Conservation (phyloP, 106 monocot species). For the Vanilla planifolia region DNA sequence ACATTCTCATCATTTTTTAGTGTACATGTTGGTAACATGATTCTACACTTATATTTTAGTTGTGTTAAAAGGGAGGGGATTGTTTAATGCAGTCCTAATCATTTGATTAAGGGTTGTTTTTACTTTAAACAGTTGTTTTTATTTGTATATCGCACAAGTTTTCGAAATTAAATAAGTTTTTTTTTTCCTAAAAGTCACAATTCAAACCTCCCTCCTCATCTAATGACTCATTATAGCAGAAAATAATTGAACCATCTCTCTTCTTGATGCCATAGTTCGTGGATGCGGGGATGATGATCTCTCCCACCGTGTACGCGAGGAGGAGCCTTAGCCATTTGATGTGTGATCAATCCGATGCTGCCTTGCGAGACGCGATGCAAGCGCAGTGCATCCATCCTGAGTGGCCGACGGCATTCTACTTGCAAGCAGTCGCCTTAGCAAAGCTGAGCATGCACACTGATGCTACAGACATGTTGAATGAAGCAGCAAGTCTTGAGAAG, state of each 20-base stretch:
- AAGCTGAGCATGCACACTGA: conserved; percentile 23
- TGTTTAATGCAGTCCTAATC: no score
- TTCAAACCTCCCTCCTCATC: no score
- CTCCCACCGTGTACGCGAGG: conserved; percentile 20
- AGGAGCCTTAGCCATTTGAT: conserved; percentile 21
- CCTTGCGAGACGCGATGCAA: conserved; percentile 29
- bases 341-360: conserved; percentile 19
- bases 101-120: no score
- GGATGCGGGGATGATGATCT: conserved; percentile 19
- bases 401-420: conserved; percentile 28
- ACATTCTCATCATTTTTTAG: no score
- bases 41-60: no score
- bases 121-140: no score
- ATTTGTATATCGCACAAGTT: no score
- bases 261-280: conserved; percentile 5
- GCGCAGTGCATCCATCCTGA: conserved; percentile 24
- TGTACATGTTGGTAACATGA: no score
- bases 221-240: no score
- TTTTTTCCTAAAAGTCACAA: no score
- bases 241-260: not conserved
- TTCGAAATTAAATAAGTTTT: no score
- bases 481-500: conserved; percentile 21
- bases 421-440: conserved; percentile 20
- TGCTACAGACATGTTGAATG: conserved; percentile 21
- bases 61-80: no score